Conservation (phyloP, 345 rosid genomes). For the Mercurialis annua region DNA sequence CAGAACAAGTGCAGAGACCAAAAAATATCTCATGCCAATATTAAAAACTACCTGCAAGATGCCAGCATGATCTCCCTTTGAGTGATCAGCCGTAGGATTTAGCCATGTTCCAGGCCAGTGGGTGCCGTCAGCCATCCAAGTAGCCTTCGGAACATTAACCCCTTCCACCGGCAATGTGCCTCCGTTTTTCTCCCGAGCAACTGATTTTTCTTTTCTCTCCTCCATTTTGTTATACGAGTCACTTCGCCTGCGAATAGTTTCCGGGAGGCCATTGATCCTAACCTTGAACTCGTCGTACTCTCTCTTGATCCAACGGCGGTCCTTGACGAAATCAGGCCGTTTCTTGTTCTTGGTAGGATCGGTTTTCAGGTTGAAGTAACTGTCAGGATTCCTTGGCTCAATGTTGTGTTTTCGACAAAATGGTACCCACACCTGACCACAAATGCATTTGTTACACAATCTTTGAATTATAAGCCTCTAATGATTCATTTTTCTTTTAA, state of each 20-base stretch:
- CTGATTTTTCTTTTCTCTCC: slow-evolving; percentile 50
- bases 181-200: slow-evolving; percentile 56
- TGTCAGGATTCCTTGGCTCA: slow-evolving; percentile 90
- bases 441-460: not conserved
- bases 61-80: slow-evolving; percentile 91
- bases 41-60: slow-evolving; percentile 63
- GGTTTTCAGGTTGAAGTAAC: slow-evolving; percentile 64
- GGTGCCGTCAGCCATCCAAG: slow-evolving; percentile 99
- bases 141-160: slow-evolving; percentile 50
- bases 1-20: too few relatives aligned
- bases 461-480: too few relatives aligned
- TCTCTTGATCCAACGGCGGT: slow-evolving; percentile 93
- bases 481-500: too few relatives aligned
- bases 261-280: slow-evolving; percentile 84
- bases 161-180: slow-evolving; percentile 50
- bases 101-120: slow-evolving; percentile 98
- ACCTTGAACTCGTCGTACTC: slow-evolving; percentile 97
- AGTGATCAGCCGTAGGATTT: slow-evolving; percentile 54
- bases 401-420: slow-evolving; percentile 89
- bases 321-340: slow-evolving; percentile 78
- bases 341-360: slow-evolving; percentile 89
- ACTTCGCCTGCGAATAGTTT: slow-evolving; percentile 60
- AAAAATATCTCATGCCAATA: too few relatives aligned
- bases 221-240: slow-evolving; percentile 61
- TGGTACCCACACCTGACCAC: slow-evolving; percentile 67